Base-by-base conservation (phyloP, 441 rosid genomes). In the Populus hybrid region DNA sequence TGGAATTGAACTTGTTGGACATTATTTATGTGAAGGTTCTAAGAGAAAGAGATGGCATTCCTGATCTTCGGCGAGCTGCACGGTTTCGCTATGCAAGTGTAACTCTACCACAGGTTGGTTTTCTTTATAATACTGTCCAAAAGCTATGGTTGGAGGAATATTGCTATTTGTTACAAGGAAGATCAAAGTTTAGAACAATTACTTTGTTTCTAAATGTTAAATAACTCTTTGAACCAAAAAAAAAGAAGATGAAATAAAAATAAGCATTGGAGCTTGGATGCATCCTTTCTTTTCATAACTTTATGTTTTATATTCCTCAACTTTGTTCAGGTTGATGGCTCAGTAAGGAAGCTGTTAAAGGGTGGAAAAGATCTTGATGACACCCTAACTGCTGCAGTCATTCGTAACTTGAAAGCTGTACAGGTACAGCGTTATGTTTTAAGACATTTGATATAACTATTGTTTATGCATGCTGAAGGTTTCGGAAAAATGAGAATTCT, bases 41-140 rank as follows among this genome's bases (percentile, higher is more conserved):
- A 80, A 92, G 97, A 89, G 94, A 93, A 82, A 86, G 82, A 86
- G 94, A 93, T 77, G 98, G 98, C 69, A 83, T 97, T 83, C 99
- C 99, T 57, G 97, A 94, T 90, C 97, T 97, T 75, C 87, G 99
- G 36, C 87, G 97, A 82, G 84, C 79, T 71, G 94, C 99, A 79
- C 97, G 99, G 40, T 97, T 79, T 85, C 94, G 97, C 68, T 94
- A 93, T 83, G 87, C 93, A 73, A 88, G 92, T 84, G 94, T 91
- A 73, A 79, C 88, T 70, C 76, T 88, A 46, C 95, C 97, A 53
- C 90, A 93, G 99, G 99, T 96, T 80, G 64, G 92, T 86, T 79
- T 86, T 42, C 32, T 59, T 82, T 84, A 50, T 59, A 66, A 63
- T 46, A 38, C 5, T 69, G n/a, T 71, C 34, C 42, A 32, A 35